These are phyloP conservation scores for Metarhizium sp. DNA, from an alignment of 2,329 filamentous ascomycete species.

Conservation along the genomic window DNA sequence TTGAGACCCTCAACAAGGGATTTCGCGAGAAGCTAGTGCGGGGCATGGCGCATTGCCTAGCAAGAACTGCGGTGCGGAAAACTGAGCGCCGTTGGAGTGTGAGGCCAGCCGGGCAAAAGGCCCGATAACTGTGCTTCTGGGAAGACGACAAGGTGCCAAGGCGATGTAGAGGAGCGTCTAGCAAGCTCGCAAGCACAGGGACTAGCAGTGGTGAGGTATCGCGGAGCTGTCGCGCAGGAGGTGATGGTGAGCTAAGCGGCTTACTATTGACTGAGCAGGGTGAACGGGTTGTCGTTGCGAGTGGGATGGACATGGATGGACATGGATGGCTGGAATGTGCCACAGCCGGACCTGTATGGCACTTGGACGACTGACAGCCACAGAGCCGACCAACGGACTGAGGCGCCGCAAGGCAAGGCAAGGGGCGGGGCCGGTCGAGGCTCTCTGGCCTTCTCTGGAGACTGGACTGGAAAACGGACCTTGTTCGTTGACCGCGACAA, in stretches of 20 bases:
- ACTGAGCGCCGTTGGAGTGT: background rate
- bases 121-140: background rate
- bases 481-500: too few species aligned
- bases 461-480: too few species aligned
- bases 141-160: background rate
- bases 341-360: background rate
- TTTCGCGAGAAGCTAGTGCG: constrained; percentile 41
- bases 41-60: constrained; percentile 24
- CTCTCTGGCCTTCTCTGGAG: background rate
- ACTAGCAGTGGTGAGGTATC: background rate
- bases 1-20: constrained; percentile 62
- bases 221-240: background rate
- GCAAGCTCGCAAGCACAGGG: background rate
- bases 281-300: background rate
- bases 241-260: background rate
- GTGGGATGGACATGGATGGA: background rate
- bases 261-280: background rate
- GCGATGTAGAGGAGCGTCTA: background rate
- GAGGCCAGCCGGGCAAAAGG: background rate
- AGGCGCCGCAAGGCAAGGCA: background rate
- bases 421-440: background rate
- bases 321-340: background rate
- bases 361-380: background rate
- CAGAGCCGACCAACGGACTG: background rate
- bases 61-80: background rate